Conservation (phyloP, 1,284 basidiomycete species). For the Pyrrhoderma noxium region DNA sequence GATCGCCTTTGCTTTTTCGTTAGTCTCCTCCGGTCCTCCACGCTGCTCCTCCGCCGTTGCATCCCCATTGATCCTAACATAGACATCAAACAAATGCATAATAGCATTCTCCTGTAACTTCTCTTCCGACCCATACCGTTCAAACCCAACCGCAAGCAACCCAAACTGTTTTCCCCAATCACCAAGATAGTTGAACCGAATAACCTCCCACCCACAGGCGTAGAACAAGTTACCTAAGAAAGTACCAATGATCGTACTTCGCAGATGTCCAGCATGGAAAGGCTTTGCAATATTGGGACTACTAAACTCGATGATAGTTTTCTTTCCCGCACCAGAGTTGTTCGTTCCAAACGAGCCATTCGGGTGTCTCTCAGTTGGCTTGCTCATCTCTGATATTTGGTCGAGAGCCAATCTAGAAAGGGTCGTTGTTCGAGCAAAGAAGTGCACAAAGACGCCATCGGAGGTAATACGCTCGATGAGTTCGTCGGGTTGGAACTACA, state of each 20-base stretch:
- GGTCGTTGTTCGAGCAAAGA: slow-evolving; percentile 63
- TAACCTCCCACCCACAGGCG: slow-evolving; percentile 89
- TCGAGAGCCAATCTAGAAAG: slow-evolving; percentile 74
- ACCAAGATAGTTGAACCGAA: slow-evolving; percentile 89
- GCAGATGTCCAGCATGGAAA: slow-evolving; percentile 96
- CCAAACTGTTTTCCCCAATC: slow-evolving; percentile 90
- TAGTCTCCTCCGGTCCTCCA: slow-evolving; percentile 26
- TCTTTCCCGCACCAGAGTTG: slow-evolving; percentile 73
- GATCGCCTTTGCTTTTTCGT: slow-evolving; percentile 80
- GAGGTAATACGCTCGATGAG: slow-evolving; percentile 60
- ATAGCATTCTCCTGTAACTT: slow-evolving; percentile 86
- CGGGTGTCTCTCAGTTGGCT: slow-evolving; percentile 27
- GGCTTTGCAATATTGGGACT: slow-evolving; percentile 98
- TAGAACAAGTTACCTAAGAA: slow-evolving; percentile 91
- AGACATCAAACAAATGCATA: slow-evolving; percentile 91
- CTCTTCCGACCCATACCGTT: slow-evolving; percentile 85
- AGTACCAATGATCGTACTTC: slow-evolving; percentile 96
- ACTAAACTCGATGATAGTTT: slow-evolving; percentile 82
- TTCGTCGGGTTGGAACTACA: slow-evolving; percentile 61
- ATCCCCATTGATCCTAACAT: slow-evolving; percentile 90
- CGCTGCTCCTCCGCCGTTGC: slow-evolving; percentile 52
- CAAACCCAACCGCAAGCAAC: slow-evolving; percentile 87
- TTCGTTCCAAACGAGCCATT: slow-evolving; percentile 65
- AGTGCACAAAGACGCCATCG: slow-evolving; percentile 80
- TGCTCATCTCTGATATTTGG: slow-evolving; percentile 73